Conservation (phyloP, 2,329 filamentous ascomycete species). For the Aspergillus sergii region DNA sequence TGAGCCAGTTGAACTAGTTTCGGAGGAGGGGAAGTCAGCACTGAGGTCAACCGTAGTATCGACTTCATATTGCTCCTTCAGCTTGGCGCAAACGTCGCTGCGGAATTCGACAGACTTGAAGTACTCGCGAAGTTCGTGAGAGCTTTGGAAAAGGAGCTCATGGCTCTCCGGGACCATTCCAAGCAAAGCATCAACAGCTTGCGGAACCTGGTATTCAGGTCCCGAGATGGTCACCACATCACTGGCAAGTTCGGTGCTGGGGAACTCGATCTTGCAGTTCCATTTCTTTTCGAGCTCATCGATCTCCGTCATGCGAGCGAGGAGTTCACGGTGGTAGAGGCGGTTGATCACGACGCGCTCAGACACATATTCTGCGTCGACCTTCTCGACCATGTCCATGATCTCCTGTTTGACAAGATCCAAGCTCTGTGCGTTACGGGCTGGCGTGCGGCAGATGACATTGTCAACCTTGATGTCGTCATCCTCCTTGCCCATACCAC, state of each 20-base stretch:
- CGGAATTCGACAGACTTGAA: constrained; percentile 80
- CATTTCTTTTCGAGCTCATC: constrained; percentile 97
- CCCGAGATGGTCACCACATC: constrained; percentile 95
- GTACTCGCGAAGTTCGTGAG: constrained; percentile 75
- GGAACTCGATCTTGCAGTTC: constrained; percentile 99
- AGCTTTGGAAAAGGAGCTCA: constrained; percentile 80
- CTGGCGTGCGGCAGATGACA: constrained; percentile 95
- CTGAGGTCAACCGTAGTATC: constrained; percentile 71
- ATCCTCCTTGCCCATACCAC: constrained; percentile 89
- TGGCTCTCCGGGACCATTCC: constrained; percentile 98
- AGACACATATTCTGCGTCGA: constrained; percentile 94
- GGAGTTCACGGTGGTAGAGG: constrained; percentile 90
- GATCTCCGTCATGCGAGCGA: constrained; percentile 83
- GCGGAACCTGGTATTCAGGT: constrained; percentile 96
- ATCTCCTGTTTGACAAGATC: constrained; percentile 99
- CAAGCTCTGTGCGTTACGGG: constrained; percentile 92
- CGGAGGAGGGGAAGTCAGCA: constrained; percentile 30
- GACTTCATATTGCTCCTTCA: constrained; percentile 90
- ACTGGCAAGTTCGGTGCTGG: constrained; percentile 94
- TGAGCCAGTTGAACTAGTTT: constrained; percentile 34
- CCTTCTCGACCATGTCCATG: constrained; percentile 98
- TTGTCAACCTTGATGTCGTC: constrained; percentile 99
- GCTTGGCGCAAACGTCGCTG: constrained; percentile 76
- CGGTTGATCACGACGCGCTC: constrained; percentile 93
- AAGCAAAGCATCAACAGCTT: constrained; percentile 94